Evolutionary conservation across 768 basidiomycete genomes (phyloP).

Genomic region (Hygrocybe punicea): DNA sequence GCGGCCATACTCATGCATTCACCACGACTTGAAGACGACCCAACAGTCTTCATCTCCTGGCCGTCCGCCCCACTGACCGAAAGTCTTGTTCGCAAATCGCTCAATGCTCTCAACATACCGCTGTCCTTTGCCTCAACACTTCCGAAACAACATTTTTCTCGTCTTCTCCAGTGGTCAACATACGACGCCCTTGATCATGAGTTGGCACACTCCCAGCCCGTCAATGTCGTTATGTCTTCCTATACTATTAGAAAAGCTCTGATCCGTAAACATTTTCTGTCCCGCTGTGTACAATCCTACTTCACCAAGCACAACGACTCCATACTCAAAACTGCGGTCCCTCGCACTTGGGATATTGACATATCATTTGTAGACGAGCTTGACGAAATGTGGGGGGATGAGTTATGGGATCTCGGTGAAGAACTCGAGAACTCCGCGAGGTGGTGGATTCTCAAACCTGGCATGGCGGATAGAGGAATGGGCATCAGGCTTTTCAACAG

Average conservation of each 20-base stretch:
- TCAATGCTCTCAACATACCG: constrained; percentile 26
- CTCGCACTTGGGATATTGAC: constrained; percentile 80
- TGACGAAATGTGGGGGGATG: constrained; percentile 89
- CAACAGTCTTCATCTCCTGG: constrained; percentile 39
- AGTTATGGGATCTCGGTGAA: constrained; percentile 80
- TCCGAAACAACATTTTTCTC: constrained; percentile 5
- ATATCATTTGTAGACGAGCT: constrained; percentile 90
- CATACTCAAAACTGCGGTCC: constrained; percentile 52
- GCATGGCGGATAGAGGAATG: constrained; percentile 95
- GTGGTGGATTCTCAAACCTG: constrained; percentile 98
- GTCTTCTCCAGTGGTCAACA: constrained; percentile 74
- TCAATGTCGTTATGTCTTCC: constrained; percentile 64
- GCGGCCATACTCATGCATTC: not conserved
- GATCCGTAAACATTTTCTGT: constrained; percentile 91
- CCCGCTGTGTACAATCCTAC: constrained; percentile 68
- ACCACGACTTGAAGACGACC: too few species aligned
- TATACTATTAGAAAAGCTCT: constrained; percentile 90
- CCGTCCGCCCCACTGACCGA: constrained; percentile 49
- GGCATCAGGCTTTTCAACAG: constrained; percentile 88
- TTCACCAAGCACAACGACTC: constrained; percentile 66
- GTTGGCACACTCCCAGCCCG: constrained; percentile 52
- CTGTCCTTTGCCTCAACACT: constrained; percentile 19
- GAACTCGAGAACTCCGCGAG: constrained; percentile 48
- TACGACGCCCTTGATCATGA: constrained; percentile 86
- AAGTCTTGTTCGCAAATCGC: constrained; percentile 43